These are phyloP conservation scores for Apiotrichum brassicae DNA, from an alignment of 1,284 basidiomycete species.

Conservation along the genomic window DNA sequence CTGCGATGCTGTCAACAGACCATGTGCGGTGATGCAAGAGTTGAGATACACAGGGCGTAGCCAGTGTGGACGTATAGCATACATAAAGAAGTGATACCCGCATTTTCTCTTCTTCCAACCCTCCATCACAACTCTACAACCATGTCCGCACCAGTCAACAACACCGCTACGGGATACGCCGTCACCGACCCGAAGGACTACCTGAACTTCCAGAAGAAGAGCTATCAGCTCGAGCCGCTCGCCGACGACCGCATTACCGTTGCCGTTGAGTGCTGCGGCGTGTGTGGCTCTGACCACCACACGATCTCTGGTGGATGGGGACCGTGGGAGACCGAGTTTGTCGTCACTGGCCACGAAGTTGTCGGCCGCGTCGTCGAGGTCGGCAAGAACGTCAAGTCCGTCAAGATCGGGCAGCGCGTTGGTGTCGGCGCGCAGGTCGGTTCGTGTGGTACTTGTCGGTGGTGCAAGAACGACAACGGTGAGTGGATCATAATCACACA, in stretches of 20 bases:
- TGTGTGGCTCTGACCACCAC: conserved; percentile 44
- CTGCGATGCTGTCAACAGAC: too few species aligned
- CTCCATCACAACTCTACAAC: too few species aligned
- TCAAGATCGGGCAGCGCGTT: conserved; percentile 49
- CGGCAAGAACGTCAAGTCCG: conserved; percentile 45
- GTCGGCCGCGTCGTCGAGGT: conserved; percentile 49
- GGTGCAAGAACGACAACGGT: conserved; percentile 45
- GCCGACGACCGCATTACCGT: conserved; percentile 61
- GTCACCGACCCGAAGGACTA: conserved; percentile 41
- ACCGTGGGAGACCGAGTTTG: conserved; percentile 38
- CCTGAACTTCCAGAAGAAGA: conserved; percentile 52
- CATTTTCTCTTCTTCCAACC: too few species aligned
- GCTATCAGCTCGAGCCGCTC: conserved; percentile 60
- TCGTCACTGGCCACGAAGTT: conserved; percentile 51
- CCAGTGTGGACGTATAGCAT: too few species aligned
- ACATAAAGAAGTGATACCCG: too few species aligned
- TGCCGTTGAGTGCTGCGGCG: conserved; percentile 60
- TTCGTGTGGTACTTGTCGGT: conserved; percentile 43
- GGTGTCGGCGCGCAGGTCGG: conserved; percentile 51
- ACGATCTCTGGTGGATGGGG: conserved; percentile 47
- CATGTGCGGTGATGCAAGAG: too few species aligned
- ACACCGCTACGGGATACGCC: conserved; percentile 34
- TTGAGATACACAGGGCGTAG: too few species aligned
- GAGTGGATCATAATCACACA: conserved; percentile 13
- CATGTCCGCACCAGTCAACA: conserved; percentile 9